These are phyloP conservation scores for Arthrobotrys iridis DNA, from an alignment of 2,329 filamentous ascomycete species.

Conservation along the genomic window DNA sequence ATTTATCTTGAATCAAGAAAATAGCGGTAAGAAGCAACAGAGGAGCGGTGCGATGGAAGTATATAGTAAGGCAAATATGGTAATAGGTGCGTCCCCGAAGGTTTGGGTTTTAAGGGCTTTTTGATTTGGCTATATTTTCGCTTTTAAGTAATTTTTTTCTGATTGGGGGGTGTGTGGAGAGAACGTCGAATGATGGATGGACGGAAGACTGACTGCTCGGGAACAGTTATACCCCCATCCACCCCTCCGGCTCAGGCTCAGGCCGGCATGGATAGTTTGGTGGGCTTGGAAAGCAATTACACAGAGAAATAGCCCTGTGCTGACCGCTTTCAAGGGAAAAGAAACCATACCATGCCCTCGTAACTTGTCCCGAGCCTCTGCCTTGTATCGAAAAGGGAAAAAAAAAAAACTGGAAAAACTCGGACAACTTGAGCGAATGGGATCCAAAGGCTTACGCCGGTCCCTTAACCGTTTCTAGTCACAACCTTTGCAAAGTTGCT, in stretches of 20 bases:
- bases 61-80: not conserved
- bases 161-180: constrained; percentile 23
- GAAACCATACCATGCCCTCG: constrained; percentile 42
- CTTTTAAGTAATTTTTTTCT: constrained; percentile 19
- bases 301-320: constrained; percentile 44
- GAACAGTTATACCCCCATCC: constrained; percentile 47
- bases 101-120: constrained; percentile 36
- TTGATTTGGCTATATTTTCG: constrained; percentile 27
- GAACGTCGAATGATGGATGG: constrained; percentile 31
- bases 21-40: not conserved
- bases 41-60: constrained; percentile 7
- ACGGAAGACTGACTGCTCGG: constrained; percentile 39
- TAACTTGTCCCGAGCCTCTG: constrained; percentile 43
- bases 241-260: constrained; percentile 21
- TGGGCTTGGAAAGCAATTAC: constrained; percentile 38
- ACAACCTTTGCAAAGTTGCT: constrained; percentile 32
- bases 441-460: constrained; percentile 47
- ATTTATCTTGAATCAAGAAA: not conserved
- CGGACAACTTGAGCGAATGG: constrained; percentile 44
- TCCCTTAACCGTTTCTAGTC: constrained; percentile 45
- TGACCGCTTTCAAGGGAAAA: constrained; percentile 35
- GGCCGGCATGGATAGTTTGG: constrained; percentile 31
- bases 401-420: too few species aligned
- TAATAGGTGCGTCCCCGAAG: constrained; percentile 14
- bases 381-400: constrained; percentile 29